phyloP scores from a whole-genome alignment of 495 filamentous ascomycete genomes.

The Penicillium cinerascens region DNA sequence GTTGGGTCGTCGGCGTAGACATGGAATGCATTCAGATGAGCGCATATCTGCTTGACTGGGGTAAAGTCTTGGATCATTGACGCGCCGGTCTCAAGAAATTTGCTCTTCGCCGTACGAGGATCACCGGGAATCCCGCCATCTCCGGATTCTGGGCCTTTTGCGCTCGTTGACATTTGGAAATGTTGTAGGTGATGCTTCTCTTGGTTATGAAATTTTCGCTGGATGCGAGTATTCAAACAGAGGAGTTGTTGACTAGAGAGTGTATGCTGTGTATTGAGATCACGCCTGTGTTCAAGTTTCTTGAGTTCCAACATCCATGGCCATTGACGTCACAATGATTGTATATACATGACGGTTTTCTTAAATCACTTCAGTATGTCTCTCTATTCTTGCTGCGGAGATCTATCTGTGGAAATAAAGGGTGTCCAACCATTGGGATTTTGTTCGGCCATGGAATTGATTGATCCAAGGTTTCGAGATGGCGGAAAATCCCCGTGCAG shows the following conservation, averaged over 20 bases:
- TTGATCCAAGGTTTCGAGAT: not conserved
- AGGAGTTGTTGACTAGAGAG: too few species aligned
- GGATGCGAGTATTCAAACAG: too few species aligned
- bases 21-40: constrained; percentile 83
- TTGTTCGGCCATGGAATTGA: not conserved
- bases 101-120: constrained; percentile 52
- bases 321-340: constrained; percentile 15
- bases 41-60: constrained; percentile 75
- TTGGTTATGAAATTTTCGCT: not conserved
- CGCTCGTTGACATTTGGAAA: constrained; percentile 9
- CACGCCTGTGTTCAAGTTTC: not conserved
- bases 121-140: constrained; percentile 46
- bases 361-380: not conserved
- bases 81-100: constrained; percentile 64
- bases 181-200: not conserved
- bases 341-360: not conserved
- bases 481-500: not conserved
- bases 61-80: constrained; percentile 62
- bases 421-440: not conserved
- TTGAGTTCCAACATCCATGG: not conserved
- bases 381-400: not conserved
- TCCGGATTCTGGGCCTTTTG: constrained; percentile 3
- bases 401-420: not conserved
- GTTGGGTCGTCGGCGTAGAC: constrained; percentile 67
- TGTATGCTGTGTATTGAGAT: too few species aligned